Conservation (phyloP, 2,329 filamentous ascomycete species). For the Ascosphaera apis region DNA sequence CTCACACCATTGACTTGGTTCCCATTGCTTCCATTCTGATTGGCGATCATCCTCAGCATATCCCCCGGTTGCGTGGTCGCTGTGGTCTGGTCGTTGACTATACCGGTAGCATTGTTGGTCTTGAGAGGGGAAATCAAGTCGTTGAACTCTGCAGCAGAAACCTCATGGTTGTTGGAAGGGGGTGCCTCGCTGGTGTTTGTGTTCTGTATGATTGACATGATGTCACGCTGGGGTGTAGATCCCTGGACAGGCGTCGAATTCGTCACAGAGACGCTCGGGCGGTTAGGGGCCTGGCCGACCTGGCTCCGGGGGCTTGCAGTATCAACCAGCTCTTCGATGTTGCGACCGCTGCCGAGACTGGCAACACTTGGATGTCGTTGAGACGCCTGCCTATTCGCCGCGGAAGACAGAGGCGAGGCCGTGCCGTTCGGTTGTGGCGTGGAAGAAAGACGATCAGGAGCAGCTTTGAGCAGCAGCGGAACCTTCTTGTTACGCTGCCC, state of each 20-base stretch:
- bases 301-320: constrained; percentile 11
- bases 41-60: constrained; percentile 24
- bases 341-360: too few species aligned
- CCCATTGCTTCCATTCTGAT: too few species aligned
- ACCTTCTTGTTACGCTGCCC: constrained; percentile 22
- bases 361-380: constrained; percentile 12
- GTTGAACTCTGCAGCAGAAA: constrained; percentile 22
- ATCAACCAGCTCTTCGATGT: constrained; percentile 23
- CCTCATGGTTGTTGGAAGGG: constrained; percentile 14
- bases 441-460: constrained; percentile 10
- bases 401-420: constrained; percentile 15
- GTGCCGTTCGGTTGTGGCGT: constrained; percentile 11
- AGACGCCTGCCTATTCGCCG: constrained; percentile 10
- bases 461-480: constrained; percentile 24
- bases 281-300: constrained; percentile 1
- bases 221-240: constrained; percentile 17
- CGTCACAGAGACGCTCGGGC: constrained; percentile 3
- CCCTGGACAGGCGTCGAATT: constrained; percentile 3
- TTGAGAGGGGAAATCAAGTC: constrained; percentile 23
- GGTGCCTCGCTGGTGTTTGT: constrained; percentile 21
- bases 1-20: too few species aligned
- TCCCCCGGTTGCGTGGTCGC: constrained; percentile 21
- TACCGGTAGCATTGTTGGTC: constrained; percentile 16
- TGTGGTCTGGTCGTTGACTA: constrained; percentile 21
- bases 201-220: constrained; percentile 26